phyloP scores from a whole-genome alignment of 305 asterid genomes.

The Euphrasia arctica region DNA sequence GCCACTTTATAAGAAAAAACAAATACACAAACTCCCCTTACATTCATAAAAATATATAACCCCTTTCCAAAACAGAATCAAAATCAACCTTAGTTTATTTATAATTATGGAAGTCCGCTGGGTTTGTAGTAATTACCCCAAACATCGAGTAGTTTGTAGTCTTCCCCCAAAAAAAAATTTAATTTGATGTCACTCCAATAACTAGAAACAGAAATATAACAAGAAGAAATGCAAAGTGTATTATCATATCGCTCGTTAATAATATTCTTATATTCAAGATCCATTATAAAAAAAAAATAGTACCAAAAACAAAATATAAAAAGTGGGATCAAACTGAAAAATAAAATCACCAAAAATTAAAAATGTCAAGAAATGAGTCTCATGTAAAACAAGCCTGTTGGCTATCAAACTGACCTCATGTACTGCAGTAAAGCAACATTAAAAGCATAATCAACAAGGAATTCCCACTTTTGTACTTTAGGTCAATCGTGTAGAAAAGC shows the following conservation, averaged over 20 bases:
- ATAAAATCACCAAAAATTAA: background rate
- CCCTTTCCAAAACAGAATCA: background rate
- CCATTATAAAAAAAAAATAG: slow-evolving; percentile 1
- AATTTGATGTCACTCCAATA: background rate
- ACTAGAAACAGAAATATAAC: background rate
- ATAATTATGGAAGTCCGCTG: background rate
- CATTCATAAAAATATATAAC: background rate
- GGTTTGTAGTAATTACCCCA: background rate
- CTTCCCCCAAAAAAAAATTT: background rate
- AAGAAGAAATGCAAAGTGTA: background rate
- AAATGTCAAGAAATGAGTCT: background rate
- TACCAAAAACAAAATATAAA: background rate
- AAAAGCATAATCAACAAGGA: background rate
- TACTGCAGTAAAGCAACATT: background rate
- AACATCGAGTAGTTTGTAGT: background rate
- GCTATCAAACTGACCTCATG: slow-evolving; percentile 3
- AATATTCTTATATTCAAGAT: background rate
- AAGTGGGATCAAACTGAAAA: background rate
- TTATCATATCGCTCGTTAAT: background rate
- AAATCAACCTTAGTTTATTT: too few species aligned
- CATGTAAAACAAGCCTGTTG: slow-evolving; percentile 2
- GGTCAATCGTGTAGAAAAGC: background rate
- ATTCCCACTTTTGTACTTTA: background rate
- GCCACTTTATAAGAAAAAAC: background rate
- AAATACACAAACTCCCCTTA: background rate